Evolutionary conservation across 208 protist genomes (phyloP).

Genomic region (Hexamita inflata): DNA sequence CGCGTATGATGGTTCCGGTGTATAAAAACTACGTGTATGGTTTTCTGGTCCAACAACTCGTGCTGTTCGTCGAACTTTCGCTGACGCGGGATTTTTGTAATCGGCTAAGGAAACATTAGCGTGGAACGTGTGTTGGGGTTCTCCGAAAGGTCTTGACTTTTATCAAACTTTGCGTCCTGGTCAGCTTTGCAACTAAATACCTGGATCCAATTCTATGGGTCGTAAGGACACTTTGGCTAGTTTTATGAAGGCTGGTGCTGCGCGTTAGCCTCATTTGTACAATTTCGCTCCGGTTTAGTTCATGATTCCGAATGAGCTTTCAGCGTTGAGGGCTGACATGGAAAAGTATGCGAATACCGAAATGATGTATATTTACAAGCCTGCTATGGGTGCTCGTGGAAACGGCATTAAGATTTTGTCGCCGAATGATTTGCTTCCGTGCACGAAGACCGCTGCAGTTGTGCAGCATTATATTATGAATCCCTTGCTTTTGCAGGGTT

Average conservation of each 20-base stretch:
- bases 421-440: background rate
- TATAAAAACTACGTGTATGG: conserved; percentile 1
- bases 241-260: background rate
- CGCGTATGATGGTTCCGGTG: no score
- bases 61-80: conserved; percentile 8
- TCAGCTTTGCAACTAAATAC: conserved; percentile 13
- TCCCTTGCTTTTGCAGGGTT: conserved; percentile 32
- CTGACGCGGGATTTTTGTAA: conserved; percentile 9
- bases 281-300: background rate
- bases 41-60: conserved; percentile 15
- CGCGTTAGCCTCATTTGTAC: background rate
- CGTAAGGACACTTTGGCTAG: conserved; percentile 10
- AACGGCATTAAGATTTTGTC: conserved; percentile 5
- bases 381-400: conserved; percentile 13
- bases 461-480: conserved; percentile 24
- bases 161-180: background rate
- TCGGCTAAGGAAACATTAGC: background rate
- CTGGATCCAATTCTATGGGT: conserved; percentile 26
- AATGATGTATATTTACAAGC: conserved; percentile 20
- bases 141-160: conserved; percentile 1
- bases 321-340: background rate
- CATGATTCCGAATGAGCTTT: background rate
- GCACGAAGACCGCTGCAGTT: conserved; percentile 3
- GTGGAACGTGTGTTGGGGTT: conserved; percentile 18
- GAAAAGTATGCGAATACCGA: background rate